These are phyloP conservation scores for Wickerhamomyces bisporus DNA, from an alignment of 805 yeast species.

Conservation along the genomic window DNA sequence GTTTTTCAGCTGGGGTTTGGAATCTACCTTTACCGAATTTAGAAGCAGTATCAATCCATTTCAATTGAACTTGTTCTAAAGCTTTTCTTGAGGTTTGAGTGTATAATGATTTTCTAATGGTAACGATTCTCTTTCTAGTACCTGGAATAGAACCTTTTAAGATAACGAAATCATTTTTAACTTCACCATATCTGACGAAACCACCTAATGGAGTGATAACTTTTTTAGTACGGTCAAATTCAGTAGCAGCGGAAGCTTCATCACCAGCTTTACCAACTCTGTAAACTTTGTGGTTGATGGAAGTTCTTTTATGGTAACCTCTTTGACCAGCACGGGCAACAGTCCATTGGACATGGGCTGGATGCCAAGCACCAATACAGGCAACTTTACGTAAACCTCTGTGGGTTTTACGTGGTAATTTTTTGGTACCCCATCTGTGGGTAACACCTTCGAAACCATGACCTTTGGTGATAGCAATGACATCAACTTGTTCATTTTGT, in stretches of 20 bases:
- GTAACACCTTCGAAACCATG: constrained; percentile 99
- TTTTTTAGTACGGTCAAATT: constrained; percentile 99
- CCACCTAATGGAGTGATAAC: constrained; percentile 99
- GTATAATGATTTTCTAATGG: constrained; percentile 97
- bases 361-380: constrained; percentile 99
- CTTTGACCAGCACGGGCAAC: constrained; percentile 99
- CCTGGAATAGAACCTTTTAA: constrained; percentile 99
- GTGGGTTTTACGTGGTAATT: constrained; percentile 99
- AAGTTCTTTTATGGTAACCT: constrained; percentile 99
- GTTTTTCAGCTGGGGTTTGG: constrained; percentile 99
- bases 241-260: constrained; percentile 92
- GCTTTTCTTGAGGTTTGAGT: constrained; percentile 98
- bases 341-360: constrained; percentile 99
- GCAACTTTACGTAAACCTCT: constrained; percentile 99
- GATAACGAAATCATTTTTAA: constrained; percentile 96
- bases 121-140: constrained; percentile 98
- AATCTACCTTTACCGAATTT: constrained; percentile 99
- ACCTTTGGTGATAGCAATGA: constrained; percentile 99
- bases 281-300: constrained; percentile 99
- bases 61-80: constrained; percentile 90
- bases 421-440: constrained; percentile 99
- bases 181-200: constrained; percentile 98
- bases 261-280: constrained; percentile 97
- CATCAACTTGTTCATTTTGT: constrained; percentile 98
- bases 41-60: constrained; percentile 99